Evolutionary conservation across 257 asterid species (phyloP).

Genomic region (Eustoma russellianum): DNA sequence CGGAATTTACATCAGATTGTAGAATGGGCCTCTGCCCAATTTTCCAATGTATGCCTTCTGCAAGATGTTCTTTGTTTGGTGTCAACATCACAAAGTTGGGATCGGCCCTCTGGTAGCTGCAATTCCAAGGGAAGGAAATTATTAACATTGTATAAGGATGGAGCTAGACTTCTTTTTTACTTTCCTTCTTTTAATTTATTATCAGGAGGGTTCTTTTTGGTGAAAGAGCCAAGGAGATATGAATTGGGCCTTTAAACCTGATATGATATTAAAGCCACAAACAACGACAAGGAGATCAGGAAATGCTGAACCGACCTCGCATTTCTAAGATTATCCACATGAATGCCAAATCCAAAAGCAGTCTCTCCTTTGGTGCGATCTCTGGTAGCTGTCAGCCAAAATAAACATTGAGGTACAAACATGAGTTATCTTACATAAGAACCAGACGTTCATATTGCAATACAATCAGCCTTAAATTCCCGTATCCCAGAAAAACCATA

Average conservation of each 20-base stretch:
- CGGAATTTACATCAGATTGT: slow-evolving; percentile 69
- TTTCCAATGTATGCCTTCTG: slow-evolving; percentile 85
- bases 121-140: background rate
- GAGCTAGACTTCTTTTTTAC: too few relatives aligned
- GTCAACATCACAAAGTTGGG: slow-evolving; percentile 92
- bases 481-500: background rate
- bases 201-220: too few relatives aligned
- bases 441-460: background rate
- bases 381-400: slow-evolving; percentile 51
- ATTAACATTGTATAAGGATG: background rate
- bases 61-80: slow-evolving; percentile 88
- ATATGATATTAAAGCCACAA: slow-evolving; percentile 2
- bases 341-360: slow-evolving; percentile 62
- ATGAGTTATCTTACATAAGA: background rate
- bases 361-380: slow-evolving; percentile 61
- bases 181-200: too few relatives aligned
- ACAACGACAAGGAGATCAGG: slow-evolving; percentile 1
- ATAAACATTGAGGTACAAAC: slow-evolving; percentile 4
- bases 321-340: slow-evolving; percentile 69
- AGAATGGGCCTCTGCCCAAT: slow-evolving; percentile 59
- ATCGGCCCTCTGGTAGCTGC: slow-evolving; percentile 87
- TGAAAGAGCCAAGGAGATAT: too few relatives aligned
- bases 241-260: background rate
- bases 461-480: background rate
- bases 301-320: slow-evolving; percentile 48